Evolutionary conservation across 805 yeast species (phyloP), one percentile per base, ranked within the genome.

Genomic region (Yarrowia deformans): DNA sequence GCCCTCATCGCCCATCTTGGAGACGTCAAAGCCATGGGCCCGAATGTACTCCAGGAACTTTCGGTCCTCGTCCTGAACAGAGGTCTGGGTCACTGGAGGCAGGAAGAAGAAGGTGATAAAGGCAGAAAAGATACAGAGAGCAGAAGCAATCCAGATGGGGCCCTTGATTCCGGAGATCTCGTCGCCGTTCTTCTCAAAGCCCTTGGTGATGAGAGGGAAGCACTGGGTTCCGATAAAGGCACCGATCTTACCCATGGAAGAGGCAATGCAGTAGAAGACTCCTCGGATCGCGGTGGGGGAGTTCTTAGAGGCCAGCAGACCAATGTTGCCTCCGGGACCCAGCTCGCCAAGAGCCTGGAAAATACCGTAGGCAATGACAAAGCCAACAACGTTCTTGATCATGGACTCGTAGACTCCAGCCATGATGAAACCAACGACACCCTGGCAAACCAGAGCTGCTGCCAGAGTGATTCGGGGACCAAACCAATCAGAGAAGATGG

Each of bases 261-360:
- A 97, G 54, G 96, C 94, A 73, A 92, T 83, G 74, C 95, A 95
- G 77, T 93, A 93, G 80, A 90, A 91, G 74, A 90, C 90, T 70
- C 97, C 98, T 81, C 98, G 88, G 69, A 93, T 85, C 29, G 97
- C 88, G 10, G 97, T 88, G 55, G 97, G 90, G 58, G 88, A 84
- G 8, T 97, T 89, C 80, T 93, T 93, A 50, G 97, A 85, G 23
- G 97, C 96, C 71, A 93, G 82, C 69, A 90, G 80, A 73, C 98
- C 98, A 78, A 90, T 89, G 79, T 90, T 91, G 79, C 93, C 91
- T 81, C 98, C 98, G 14, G 97, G 93, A 39, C 97, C 97, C 79
- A 93, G 90, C 79, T 94, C 98, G 75, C 98, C 98, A 61, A 91
- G 83, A 8, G 97, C 83, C 77, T 87, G 81, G 79, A 92, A 94